Percentiles rank a stretch among this genome's conserved stretches.
Conservation (phyloP, 805 yeast species). For the Tetrapisispora taiwanensis region DNA sequence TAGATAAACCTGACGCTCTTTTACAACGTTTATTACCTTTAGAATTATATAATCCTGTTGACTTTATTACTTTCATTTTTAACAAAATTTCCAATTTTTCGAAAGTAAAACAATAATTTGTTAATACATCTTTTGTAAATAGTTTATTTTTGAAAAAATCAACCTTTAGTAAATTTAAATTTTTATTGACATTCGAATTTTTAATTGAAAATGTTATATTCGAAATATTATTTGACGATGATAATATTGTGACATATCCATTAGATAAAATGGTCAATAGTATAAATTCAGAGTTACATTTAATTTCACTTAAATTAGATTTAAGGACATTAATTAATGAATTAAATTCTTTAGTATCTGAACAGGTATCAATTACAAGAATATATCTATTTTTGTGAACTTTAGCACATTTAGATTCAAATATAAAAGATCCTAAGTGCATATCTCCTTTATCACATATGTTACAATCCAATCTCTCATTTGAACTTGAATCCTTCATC, state of each 20-base stretch:
- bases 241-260: background rate
- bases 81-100: background rate
- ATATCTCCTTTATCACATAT: background rate
- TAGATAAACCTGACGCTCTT: constrained; percentile 14
- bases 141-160: constrained; percentile 5
- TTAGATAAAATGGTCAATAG: background rate
- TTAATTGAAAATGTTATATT: constrained; percentile 3
- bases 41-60: background rate
- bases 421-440: background rate
- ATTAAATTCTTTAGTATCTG: constrained; percentile 5
- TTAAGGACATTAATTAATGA: background rate
- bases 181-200: constrained; percentile 2
- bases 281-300: background rate
- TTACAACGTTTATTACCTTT: constrained; percentile 6
- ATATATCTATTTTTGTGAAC: background rate
- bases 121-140: no score
- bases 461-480: background rate
- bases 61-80: background rate
- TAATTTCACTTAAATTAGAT: background rate
- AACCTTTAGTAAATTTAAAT: constrained; percentile 1
- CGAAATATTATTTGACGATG: background rate
- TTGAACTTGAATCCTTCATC: background rate
- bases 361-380: background rate
- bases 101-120: background rate
- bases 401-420: background rate